Evolutionary conservation across 2,329 filamentous ascomycete species (phyloP).

Genomic region (Sordariomycetes sp.): DNA sequence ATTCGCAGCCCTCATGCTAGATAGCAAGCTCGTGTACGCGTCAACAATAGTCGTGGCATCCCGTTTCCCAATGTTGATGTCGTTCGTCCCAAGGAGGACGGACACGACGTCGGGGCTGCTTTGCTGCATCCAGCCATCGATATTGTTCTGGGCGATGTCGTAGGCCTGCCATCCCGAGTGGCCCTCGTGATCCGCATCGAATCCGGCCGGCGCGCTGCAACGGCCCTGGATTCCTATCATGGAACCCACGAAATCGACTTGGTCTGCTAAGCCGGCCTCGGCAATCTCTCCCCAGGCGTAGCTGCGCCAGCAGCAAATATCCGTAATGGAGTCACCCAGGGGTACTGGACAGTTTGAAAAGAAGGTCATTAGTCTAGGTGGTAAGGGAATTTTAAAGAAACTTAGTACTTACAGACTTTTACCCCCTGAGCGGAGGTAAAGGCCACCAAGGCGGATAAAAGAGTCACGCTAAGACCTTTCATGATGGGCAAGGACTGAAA

Average conservation of each 20-base stretch:
- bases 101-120: conserved; percentile 28
- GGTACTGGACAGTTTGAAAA: conserved; percentile 17
- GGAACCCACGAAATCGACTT: conserved; percentile 29
- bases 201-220: conserved; percentile 21
- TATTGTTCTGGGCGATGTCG: conserved; percentile 29
- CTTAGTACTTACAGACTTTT: conserved; percentile 6
- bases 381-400: neutral
- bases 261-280: conserved; percentile 17
- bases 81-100: conserved; percentile 35
- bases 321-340: conserved; percentile 31
- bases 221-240: conserved; percentile 23
- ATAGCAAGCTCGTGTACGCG: conserved; percentile 27
- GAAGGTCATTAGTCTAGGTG: neutral
- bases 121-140: conserved; percentile 23
- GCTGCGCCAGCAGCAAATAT: conserved; percentile 32
- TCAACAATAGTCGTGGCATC: conserved; percentile 21
- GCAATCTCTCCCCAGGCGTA: conserved; percentile 27
- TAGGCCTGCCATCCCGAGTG: conserved; percentile 31
- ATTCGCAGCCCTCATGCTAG: conserved; percentile 23
- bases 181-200: conserved; percentile 29
- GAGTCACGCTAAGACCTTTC: neutral
- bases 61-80: conserved; percentile 19
- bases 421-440: conserved; percentile 4
- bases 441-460: conserved; percentile 1
- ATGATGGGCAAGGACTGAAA: neutral